A percentile compares a stretch with the other conserved stretches of the same genome.
Conservation (phyloP, 2,329 filamentous ascomycete species). For the Botrytis tulipae region DNA sequence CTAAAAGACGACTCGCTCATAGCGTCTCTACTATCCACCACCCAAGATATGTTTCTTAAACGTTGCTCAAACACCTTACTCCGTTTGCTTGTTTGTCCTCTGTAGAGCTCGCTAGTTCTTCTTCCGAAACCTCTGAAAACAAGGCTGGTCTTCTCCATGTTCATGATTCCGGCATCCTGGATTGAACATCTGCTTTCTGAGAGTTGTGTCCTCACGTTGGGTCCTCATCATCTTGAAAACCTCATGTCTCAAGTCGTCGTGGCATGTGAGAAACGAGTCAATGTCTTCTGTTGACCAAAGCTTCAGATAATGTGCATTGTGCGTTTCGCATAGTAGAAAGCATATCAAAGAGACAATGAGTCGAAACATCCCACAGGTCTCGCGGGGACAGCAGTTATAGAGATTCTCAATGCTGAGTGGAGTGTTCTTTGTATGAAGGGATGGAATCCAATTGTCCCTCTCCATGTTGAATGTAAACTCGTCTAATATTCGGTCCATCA, state of each 20-base stretch:
- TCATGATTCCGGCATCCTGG: not conserved
- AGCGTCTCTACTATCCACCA: too few relatives aligned
- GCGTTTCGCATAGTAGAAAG: not conserved
- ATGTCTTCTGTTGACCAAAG: not conserved
- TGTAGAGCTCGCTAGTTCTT: too few relatives aligned
- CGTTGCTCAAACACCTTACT: too few relatives aligned
- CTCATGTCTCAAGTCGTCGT: not conserved
- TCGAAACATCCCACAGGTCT: not conserved
- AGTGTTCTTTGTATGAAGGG: too few relatives aligned
- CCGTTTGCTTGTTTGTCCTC: not conserved
- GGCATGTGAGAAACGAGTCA: not conserved
- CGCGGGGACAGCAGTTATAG: too few relatives aligned
- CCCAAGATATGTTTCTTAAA: too few relatives aligned
- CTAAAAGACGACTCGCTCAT: too few relatives aligned
- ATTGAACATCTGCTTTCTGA: rapidly evolving
- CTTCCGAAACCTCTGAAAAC: not conserved
- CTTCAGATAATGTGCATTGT: too few relatives aligned
- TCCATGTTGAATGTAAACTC: not conserved
- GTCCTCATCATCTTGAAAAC: not conserved
- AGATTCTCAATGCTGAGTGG: not conserved
- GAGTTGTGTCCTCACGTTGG: not conserved
- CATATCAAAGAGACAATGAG: not conserved
- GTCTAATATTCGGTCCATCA: constrained; percentile 7
- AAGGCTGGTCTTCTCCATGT: not conserved
- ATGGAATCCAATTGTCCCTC: not conserved